These are phyloP conservation scores for Mucor circinelloides DNA, from an alignment of 371 early-diverging fungal genomes.

Conservation along the genomic window DNA sequence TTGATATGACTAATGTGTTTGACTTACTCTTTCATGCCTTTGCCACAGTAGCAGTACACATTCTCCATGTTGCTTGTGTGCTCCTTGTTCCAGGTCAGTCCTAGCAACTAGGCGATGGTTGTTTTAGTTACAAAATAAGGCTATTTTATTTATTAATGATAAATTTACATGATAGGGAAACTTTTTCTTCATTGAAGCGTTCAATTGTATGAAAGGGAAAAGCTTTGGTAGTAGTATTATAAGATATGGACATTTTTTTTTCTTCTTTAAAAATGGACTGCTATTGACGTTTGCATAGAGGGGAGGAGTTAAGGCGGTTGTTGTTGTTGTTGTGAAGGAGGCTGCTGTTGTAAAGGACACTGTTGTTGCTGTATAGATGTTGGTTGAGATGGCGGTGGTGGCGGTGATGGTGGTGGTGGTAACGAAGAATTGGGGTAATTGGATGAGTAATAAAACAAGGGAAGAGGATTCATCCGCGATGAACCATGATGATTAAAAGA, in stretches of 20 bases:
- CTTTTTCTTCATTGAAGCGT: constrained; percentile 13
- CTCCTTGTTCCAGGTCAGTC: constrained; percentile 28
- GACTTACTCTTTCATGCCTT: constrained; percentile 48
- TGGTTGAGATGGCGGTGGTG: not conserved
- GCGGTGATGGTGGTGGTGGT: not conserved
- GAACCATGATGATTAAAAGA: not conserved
- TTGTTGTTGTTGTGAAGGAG: not conserved
- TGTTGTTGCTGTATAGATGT: not conserved
- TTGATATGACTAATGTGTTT: not conserved
- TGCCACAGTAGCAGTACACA: constrained; percentile 68
- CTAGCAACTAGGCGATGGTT: constrained; percentile 13
- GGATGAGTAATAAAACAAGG: not conserved
- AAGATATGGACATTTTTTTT: too few relatives aligned
- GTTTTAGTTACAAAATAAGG: not conserved
- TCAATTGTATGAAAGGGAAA: not conserved
- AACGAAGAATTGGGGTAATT: not conserved
- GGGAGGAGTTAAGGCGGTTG: not conserved
- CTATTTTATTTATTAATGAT: not conserved
- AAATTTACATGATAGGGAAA: constrained; percentile 31
- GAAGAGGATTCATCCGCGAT: not conserved
- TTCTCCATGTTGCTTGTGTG: constrained; percentile 53
- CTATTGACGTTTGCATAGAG: not conserved
- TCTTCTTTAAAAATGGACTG: not conserved
- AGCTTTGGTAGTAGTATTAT: not conserved
- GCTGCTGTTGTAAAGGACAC: not conserved